phyloP scores from a whole-genome alignment of 2,329 filamentous ascomycete genomes.

The Epichloe hybrida region DNA sequence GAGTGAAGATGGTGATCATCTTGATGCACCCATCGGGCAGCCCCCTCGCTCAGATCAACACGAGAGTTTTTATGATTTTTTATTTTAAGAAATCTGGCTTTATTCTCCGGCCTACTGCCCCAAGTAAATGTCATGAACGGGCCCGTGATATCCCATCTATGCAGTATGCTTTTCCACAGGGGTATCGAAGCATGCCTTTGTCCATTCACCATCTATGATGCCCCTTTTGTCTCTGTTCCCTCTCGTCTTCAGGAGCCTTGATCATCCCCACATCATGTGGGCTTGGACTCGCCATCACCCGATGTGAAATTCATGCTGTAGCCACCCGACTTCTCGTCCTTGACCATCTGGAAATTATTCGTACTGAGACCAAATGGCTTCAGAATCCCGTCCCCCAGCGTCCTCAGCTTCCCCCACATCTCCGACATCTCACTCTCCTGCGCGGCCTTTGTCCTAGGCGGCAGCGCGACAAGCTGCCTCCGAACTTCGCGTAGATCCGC shows the following conservation, averaged over 20 bases:
- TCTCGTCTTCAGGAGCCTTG: no score
- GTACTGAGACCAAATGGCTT: conserved; percentile 91
- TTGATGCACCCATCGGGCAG: no score
- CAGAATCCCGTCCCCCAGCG: conserved; percentile 79
- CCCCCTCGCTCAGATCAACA: no score
- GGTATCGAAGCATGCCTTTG: neutral
- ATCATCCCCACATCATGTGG: no score
- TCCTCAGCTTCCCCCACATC: conserved; percentile 95
- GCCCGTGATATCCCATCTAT: no score
- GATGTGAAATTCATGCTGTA: conserved; percentile 83
- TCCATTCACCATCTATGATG: neutral
- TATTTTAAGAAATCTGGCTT: no score
- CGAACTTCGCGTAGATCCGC: conserved; percentile 57
- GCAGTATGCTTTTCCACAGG: no score
- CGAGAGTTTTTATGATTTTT: no score
- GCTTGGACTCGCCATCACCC: conserved; percentile 10
- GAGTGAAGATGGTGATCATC: no score
- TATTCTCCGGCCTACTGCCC: no score
- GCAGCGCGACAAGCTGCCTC: conserved; percentile 51
- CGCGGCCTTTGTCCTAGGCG: conserved; percentile 57
- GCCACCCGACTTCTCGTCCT: conserved; percentile 78
- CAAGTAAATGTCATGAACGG: no score
- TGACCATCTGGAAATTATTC: conserved; percentile 85
- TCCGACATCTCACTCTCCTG: conserved; percentile 82
- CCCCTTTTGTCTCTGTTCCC: no score